Base-by-base conservation (phyloP, 768 basidiomycete genomes). In the Boletus sensibilis region DNA sequence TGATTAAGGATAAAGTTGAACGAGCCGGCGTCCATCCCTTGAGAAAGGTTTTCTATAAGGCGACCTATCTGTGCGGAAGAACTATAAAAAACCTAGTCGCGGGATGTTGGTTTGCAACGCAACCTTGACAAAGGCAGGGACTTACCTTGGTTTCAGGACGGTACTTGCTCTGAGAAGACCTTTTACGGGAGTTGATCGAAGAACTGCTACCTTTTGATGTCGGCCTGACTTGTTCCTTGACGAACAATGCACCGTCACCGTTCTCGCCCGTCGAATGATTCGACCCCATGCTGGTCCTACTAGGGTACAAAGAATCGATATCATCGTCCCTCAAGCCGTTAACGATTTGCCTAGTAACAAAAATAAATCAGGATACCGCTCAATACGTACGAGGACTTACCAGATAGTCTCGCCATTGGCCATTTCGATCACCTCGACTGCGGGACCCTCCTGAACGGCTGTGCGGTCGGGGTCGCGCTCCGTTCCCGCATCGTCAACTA, bases 381-480 rank as follows among this genome's bases (percentile, higher is more conserved):
- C 9, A 11, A n/a, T 1, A 38, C 37, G 47, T 35, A 58, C 5
- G 11, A 54, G 43, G 44, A 77, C 84, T 55, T 52, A 90, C 92
- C 92, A 94, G 57, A 94, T 85, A 9, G 88, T 90, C 68, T 92
- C 86, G 23, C 92, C 92, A 66, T 92, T 92, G n/a, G 89, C 88
- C 64, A 92, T 74, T 66, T 93, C 88, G 52, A 93, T 79, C 42
- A 93, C 80, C 72, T 94, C 89, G 31, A 93, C 74, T 5, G 86
- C 90, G 46, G 86, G 82, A 13, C 82, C 83, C 48, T 81, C 63
- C 57, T 71, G 68, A 47, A 69, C 39, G 64, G 72, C 57, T 68
- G 71, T 46, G 14, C 65, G 62, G 21, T 64, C 65, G 5, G 55
- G 61, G 9, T 64, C 64, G 21, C 25, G 64, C 34, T 55, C 66